Evolutionary conservation across 805 yeast species (phyloP).

Genomic region (Barnettozyma wickerhamii): DNA sequence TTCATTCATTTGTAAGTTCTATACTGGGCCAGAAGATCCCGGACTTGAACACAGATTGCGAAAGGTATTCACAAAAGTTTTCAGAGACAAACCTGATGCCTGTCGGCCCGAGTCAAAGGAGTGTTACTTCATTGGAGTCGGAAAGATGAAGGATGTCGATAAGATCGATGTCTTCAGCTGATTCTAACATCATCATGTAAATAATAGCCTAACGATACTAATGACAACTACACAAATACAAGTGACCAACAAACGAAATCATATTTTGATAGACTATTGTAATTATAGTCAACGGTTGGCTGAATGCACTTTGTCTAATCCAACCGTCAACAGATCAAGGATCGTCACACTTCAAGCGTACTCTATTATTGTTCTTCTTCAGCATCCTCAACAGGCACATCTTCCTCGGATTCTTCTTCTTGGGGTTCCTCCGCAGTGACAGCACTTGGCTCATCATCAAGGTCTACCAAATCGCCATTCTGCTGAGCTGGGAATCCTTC

Average conservation of each 20-base stretch:
- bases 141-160: constrained; percentile 38
- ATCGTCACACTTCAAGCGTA: constrained; percentile 8
- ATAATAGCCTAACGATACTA: no score
- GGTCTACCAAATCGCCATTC: constrained; percentile 34
- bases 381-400: constrained; percentile 9
- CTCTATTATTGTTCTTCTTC: constrained; percentile 6
- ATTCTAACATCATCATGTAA: no score
- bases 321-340: no score
- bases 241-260: no score
- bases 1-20: constrained; percentile 74
- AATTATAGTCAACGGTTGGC: no score
- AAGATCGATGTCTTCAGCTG: constrained; percentile 40
- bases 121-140: constrained; percentile 70
- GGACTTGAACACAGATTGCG: constrained; percentile 56
- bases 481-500: constrained; percentile 30
- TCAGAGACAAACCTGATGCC: constrained; percentile 75
- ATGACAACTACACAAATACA: no score
- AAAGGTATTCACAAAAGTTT: constrained; percentile 57
- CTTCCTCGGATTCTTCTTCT: constrained; percentile 10
- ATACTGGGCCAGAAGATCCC: constrained; percentile 75
- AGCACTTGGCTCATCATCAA: constrained; percentile 30
- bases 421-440: constrained; percentile 17
- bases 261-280: no score
- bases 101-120: constrained; percentile 79
- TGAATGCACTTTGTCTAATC: no score